Conservation (phyloP, 2,329 filamentous ascomycete genomes). For the Botrytis hyacinthi region DNA sequence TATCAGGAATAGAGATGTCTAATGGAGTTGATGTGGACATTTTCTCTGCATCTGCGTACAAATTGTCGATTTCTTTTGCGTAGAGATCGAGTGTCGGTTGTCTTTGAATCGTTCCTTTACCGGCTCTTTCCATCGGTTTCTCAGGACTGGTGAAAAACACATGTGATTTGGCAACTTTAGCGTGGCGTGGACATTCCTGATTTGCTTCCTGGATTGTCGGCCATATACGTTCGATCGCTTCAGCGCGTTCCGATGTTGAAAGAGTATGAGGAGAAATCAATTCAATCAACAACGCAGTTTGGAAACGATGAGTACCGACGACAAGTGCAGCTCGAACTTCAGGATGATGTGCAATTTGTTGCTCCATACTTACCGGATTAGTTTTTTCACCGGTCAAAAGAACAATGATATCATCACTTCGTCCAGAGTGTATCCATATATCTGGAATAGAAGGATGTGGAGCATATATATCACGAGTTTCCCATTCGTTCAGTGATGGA, state of each 20-base stretch:
- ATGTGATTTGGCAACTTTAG: conserved; percentile 30
- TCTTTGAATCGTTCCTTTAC: conserved; percentile 42
- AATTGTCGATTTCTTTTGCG: conserved; percentile 31
- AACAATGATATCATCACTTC: conserved; percentile 44
- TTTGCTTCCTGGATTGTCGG: conserved; percentile 38
- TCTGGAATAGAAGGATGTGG: conserved; percentile 39
- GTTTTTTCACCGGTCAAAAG: conserved; percentile 46
- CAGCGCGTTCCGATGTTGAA: neutral
- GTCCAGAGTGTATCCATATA: conserved; percentile 40
- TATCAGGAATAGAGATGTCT: neutral
- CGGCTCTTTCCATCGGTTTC: conserved; percentile 39
- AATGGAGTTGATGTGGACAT: neutral
- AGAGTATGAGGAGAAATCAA: neutral
- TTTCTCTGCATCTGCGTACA: neutral
- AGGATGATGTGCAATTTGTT: conserved; percentile 38
- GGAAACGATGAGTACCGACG: conserved; percentile 38
- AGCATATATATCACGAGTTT: conserved; percentile 41
- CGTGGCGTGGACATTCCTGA: conserved; percentile 33
- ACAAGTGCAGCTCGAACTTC: conserved; percentile 38
- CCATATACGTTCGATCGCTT: conserved; percentile 29
- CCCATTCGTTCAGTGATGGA: conserved; percentile 38
- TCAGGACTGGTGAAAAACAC: conserved; percentile 36
- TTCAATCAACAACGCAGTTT: conserved; percentile 41
- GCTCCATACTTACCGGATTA: conserved; percentile 42
- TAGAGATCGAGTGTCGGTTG: conserved; percentile 35